These are phyloP conservation scores for Protomyces macrosporus DNA, from an alignment of 1,139 yeast species.

Conservation along the genomic window DNA sequence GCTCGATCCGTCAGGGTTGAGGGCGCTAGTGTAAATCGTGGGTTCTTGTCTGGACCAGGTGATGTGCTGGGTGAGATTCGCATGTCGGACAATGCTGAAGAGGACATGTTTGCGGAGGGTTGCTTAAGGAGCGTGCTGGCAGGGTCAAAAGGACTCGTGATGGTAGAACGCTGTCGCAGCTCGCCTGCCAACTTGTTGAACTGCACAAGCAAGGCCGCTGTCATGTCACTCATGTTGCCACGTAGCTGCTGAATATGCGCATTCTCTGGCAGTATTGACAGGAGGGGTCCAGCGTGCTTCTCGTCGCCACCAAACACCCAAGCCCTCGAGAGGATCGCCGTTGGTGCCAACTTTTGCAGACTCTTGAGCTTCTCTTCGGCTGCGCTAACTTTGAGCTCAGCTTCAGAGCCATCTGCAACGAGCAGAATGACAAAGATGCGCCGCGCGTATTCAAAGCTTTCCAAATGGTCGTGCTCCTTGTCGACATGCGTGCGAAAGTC, in stretches of 20 bases:
- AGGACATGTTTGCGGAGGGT: conserved; percentile 9
- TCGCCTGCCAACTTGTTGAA: conserved; percentile 49
- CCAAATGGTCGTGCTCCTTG: conserved; percentile 57
- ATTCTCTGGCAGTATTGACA: neutral
- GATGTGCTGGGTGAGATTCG: conserved; percentile 23
- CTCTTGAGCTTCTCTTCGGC: conserved; percentile 35
- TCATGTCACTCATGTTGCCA: conserved; percentile 4
- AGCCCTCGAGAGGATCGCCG: neutral
- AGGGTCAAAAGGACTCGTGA: conserved; percentile 32
- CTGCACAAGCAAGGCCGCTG: conserved; percentile 53
- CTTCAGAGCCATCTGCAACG: conserved; percentile 54
- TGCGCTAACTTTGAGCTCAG: conserved; percentile 66
- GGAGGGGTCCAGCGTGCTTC: neutral
- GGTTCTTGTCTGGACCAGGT: conserved; percentile 19
- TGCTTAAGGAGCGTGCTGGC: conserved; percentile 29
- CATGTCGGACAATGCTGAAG: conserved; percentile 22
- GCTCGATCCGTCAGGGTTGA: conserved; percentile 47
- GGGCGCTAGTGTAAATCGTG: conserved; percentile 26
- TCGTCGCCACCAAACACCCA: neutral
- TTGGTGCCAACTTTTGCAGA: neutral
- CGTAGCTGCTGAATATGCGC: neutral
- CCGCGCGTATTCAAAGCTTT: conserved; percentile 84
- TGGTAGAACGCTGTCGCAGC: conserved; percentile 31
- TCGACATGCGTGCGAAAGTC: conserved; percentile 54
- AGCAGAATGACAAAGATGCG: conserved; percentile 68